Evolutionary conservation across 441 rosid genomes (phyloP).

Genomic region (Pelargonium myrrhifolium): DNA sequence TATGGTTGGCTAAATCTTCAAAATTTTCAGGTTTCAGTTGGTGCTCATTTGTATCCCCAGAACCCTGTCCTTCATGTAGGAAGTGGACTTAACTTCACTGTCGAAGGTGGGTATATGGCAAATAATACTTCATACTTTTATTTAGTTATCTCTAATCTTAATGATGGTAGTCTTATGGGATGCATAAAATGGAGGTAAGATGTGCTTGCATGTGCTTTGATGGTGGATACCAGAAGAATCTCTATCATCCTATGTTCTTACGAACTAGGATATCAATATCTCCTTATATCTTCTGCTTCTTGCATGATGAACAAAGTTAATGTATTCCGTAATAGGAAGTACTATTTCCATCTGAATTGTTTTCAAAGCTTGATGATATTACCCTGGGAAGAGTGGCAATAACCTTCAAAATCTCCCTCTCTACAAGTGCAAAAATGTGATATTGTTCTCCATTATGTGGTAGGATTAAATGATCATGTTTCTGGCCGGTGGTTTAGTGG

Average conservation of each 20-base stretch:
- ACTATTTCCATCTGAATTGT: neutral
- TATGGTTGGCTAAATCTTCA: constrained; percentile 13
- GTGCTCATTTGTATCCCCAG: constrained; percentile 69
- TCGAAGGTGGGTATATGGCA: constrained; percentile 40
- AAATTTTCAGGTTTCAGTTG: constrained; percentile 73
- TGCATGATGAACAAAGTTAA: neutral
- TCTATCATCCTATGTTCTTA: neutral
- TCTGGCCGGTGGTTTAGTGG: constrained; percentile 69
- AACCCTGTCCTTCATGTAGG: constrained; percentile 60
- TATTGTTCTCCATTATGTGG: constrained; percentile 7
- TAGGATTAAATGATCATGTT: constrained; percentile 49
- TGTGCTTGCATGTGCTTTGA: neutral
- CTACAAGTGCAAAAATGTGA: neutral
- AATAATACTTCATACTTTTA: constrained; percentile 8
- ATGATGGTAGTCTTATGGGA: neutral
- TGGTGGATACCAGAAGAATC: neutral
- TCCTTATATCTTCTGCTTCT: neutral
- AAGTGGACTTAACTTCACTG: constrained; percentile 43
- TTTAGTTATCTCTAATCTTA: neutral
- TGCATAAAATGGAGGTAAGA: neutral
- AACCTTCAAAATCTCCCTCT: neutral
- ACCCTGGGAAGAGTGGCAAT: neutral
- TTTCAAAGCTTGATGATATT: neutral
- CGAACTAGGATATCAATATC: neutral
- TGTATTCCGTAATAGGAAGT: neutral